Evolutionary conservation across 2,329 filamentous ascomycete genomes (phyloP), one percentile per base, ranked within the genome.

Genomic region (Phoma herbarum): DNA sequence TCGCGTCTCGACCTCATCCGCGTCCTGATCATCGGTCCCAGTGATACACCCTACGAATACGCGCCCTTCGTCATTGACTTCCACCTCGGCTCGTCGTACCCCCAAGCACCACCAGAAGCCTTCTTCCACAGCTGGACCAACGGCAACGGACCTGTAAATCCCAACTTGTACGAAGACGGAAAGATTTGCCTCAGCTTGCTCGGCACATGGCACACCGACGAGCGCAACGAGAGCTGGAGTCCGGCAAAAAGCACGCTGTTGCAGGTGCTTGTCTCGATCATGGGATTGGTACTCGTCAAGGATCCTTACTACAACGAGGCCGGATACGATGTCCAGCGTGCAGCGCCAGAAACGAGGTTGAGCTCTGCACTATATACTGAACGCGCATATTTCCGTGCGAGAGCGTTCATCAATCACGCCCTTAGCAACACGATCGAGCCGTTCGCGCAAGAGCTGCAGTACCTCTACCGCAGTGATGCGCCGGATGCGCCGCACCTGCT

Each of bases 271-370:
- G 83, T 86, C n/a, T 84, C 81, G 16, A 77, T 86, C 35, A 80
- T 85, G 77, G 84, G 84, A 0, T 74, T 86, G 6, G 84, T 86
- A 0, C 76, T 88, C 14, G 85, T 88, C 20, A 82, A 81, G 43
- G 81, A 84, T 59, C 86, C 86, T 0, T 88, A 86, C 69, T 88
- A 85, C 76, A 88, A 88, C 66, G 86, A 88, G 75, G 85, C 86
- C 11, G 86, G 86, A 25, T 88, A 84, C 62, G 85, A 87, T 44
- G 78, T 79, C 11, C 80, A 82, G 54, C 80, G 77, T 45, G 79
- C 77, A 10, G 78, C 81, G 3, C 77, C 77, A 4, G 79, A 83
- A 51, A 79, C 81, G 8, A 74, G 72, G 3, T 67, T 83, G 2
- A 81, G 81, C 46, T 80, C 79, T 5, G 77, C 77, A 1, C 76